Evolutionary conservation across 2,329 filamentous ascomycete genomes (phyloP).

Genomic region (Raffaelea ambrosiae): DNA sequence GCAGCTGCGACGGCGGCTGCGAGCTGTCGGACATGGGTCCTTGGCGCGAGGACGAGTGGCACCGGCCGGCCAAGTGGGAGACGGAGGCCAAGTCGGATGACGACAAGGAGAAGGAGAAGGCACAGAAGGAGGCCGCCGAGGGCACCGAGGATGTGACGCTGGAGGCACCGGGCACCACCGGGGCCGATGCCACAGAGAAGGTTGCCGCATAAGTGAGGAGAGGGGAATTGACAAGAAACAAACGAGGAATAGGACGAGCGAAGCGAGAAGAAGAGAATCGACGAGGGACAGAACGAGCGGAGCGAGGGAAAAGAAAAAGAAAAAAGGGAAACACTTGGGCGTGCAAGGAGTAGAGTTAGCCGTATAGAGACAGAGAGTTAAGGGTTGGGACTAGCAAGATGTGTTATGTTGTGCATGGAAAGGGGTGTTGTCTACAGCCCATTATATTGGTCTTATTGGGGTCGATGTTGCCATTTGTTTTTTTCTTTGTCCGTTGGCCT

Average conservation of each 20-base stretch:
- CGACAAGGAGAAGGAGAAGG: conserved; percentile 15
- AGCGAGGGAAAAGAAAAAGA: neutral
- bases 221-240: no score
- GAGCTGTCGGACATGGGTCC: conserved; percentile 81
- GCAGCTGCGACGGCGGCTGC: conserved; percentile 76
- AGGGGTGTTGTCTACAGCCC: no score
- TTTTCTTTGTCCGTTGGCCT: no score
- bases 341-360: neutral
- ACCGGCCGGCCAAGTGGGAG: conserved; percentile 57
- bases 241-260: no score
- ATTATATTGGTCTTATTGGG: no score
- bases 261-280: no score
- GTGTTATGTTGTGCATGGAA: no score
- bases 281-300: no score
- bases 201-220: conserved; percentile 8
- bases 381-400: no score
- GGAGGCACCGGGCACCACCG: conserved; percentile 24
- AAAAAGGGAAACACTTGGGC: neutral
- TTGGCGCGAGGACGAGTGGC: conserved; percentile 68
- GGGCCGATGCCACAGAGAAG: conserved; percentile 19
- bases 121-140: conserved; percentile 14
- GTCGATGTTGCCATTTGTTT: no score
- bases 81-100: conserved; percentile 19
- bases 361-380: no score
- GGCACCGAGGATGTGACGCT: conserved; percentile 24